phyloP scores from a whole-genome alignment of 129 eudicot genomes.

The Deinandra increscens region DNA sequence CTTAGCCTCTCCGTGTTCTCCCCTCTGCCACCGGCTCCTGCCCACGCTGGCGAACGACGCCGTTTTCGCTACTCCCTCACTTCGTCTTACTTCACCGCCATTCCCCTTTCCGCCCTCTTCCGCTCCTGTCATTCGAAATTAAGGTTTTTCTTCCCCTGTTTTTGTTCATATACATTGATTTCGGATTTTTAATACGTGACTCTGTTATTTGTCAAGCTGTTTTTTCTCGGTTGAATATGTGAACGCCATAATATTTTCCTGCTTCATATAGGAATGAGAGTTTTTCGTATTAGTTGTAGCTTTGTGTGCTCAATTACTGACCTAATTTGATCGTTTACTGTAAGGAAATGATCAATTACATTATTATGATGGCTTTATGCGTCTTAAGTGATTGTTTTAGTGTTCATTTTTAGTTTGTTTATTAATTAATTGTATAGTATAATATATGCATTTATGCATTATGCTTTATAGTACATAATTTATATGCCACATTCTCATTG shows the following conservation, averaged over 20 bases:
- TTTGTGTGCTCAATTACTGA: neutral
- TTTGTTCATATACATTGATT: neutral
- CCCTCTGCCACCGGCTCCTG: constrained; percentile 9
- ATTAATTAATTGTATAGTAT: neutral
- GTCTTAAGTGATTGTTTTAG: neutral
- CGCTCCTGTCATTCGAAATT: neutral
- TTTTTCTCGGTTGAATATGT: neutral
- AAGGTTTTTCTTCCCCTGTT: neutral
- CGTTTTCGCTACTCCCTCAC: neutral
- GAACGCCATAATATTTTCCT: neutral
- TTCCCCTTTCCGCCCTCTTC: neutral
- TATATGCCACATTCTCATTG: neutral
- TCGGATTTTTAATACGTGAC: neutral
- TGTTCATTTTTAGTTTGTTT: neutral
- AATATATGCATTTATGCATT: neutral
- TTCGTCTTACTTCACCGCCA: neutral
- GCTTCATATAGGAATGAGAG: neutral
- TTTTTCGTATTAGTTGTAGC: neutral
- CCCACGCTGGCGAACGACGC: neutral
- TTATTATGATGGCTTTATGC: neutral
- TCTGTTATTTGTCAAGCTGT: neutral
- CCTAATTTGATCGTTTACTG: neutral
- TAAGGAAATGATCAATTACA: neutral
- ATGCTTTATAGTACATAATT: neutral
- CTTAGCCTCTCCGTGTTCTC: neutral